Base-by-base conservation (phyloP, 179 eudicot species). In the Beta corolliflora region DNA sequence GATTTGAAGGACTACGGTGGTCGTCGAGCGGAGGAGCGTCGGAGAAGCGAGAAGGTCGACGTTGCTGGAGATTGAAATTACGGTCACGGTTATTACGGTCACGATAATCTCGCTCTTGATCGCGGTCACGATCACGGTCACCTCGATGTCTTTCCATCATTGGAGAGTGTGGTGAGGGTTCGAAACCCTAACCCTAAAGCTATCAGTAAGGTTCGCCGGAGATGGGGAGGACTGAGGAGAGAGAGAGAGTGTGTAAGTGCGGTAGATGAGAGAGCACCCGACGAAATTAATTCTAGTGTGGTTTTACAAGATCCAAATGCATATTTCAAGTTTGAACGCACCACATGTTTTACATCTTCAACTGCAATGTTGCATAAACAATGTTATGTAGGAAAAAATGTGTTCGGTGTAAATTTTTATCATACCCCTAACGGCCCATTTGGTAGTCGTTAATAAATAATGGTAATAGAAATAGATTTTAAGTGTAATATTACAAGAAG, bases 41-140 rank as follows among this genome's bases (percentile, higher is more conserved):
- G 63, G 94, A 77, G 73, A 88, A 86, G 48, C 90, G 89, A 45
- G 94, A 86, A 6, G 91, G 89, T 3, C 92, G 88, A 16, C 90
- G 90, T 19, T 77, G 84, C 12, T 77, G 85, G 81, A 71, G 89
- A 21, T 84, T 82, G 16, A 79, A 79, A 66, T 90, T 89, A 31
- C 89, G 86, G 82, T 88, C 82, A 18, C 93, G 86, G 18, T 87
- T 48, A 7, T 77, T 78, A 36, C 80, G 76, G 25, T 77, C 81
- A 13, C 78, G 85, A 9, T 63, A 16, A 41, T 84, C 79, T 2
- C 83, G 77, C 52, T 36, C 41, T 36, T 2, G 4, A 36, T 84
- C 82, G 3, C 87, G 83, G 64, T 89, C 88, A 14, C 89, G 85
- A 69, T 87, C 85, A 53, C 94, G 88, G 50, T 85, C 88, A 19